Conservation (phyloP, 169 alveolate species). For the Plasmodium fragile region DNA sequence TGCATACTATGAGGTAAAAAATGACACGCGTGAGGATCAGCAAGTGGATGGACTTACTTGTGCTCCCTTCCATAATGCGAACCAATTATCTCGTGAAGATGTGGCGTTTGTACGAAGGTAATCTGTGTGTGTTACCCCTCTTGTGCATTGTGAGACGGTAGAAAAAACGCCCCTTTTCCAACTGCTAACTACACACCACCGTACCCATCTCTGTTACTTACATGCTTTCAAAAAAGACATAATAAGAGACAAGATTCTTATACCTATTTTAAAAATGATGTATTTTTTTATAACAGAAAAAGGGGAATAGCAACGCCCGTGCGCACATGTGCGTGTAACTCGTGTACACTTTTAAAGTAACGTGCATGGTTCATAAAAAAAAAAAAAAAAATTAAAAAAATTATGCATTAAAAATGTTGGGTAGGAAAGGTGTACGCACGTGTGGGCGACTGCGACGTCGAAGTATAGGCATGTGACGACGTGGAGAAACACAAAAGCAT, state of each 20-base stretch:
- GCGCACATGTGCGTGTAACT: neutral
- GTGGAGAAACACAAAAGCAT: neutral
- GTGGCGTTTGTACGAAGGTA: neutral
- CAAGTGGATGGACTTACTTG: neutral
- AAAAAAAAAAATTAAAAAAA: constrained; percentile 35
- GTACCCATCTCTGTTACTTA: neutral
- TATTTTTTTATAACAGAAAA: neutral
- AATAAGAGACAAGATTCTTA: neutral
- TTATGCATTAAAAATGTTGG: constrained; percentile 33
- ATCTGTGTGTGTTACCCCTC: neutral
- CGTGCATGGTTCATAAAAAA: neutral
- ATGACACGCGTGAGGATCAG: neutral
- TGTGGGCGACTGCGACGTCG: neutral
- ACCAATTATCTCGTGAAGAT: neutral
- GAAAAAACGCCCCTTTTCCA: neutral
- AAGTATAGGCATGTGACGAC: neutral
- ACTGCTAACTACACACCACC: neutral
- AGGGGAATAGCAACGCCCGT: neutral
- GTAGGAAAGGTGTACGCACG: neutral
- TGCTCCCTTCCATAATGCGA: neutral
- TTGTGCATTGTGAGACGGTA: neutral
- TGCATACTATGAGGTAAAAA: constrained; percentile 16
- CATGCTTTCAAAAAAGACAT: neutral
- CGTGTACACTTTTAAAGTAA: constrained; percentile 14
- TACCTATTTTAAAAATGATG: neutral